Evolutionary conservation across 495 filamentous ascomycete species (phyloP).

Genomic region (Cercophora scortea): DNA sequence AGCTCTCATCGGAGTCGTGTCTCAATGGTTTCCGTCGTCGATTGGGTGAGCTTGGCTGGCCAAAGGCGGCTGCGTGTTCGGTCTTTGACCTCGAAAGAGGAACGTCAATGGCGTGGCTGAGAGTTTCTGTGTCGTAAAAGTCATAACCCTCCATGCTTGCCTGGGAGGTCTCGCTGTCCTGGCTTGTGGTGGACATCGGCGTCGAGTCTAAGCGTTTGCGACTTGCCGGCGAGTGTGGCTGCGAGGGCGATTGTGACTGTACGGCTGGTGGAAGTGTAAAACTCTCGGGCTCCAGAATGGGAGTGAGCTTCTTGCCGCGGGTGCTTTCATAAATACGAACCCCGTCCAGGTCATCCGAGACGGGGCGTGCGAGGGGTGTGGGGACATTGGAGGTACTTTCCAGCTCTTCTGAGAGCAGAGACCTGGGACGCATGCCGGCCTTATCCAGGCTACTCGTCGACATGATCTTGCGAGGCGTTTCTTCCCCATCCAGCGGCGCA

Average conservation of each 20-base stretch:
- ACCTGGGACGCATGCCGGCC: conserved; percentile 17
- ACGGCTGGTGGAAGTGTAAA: conserved; percentile 33
- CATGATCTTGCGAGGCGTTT: conserved; percentile 28
- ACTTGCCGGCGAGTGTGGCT: conserved; percentile 15
- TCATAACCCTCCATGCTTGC: conserved; percentile 49
- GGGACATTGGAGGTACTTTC: conserved; percentile 71
- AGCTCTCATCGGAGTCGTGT: conserved; percentile 74
- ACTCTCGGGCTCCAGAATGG: conserved; percentile 33
- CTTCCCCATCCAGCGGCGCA: conserved; percentile 18
- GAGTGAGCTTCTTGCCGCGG: conserved; percentile 26
- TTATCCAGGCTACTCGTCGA: conserved; percentile 21
- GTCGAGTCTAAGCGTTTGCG: conserved; percentile 36
- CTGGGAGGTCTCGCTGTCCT: conserved; percentile 32
- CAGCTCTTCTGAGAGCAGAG: conserved; percentile 42
- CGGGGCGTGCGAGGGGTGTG: conserved; percentile 67
- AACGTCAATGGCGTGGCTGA: conserved; percentile 37
- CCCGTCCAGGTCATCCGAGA: conserved; percentile 36
- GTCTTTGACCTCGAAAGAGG: conserved; percentile 16
- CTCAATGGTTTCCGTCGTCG: conserved; percentile 34
- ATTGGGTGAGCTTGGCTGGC: conserved; percentile 15
- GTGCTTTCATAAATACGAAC: conserved; percentile 15
- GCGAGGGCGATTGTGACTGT: conserved; percentile 17
- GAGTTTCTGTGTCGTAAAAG: conserved; percentile 46
- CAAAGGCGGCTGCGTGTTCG: conserved; percentile 24
- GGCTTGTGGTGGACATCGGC: conserved; percentile 33